Evolutionary conservation across 78 protist species (phyloP), one percentile per base, ranked within the genome.

Genomic region (Planoprotostelium fungivorum): DNA sequence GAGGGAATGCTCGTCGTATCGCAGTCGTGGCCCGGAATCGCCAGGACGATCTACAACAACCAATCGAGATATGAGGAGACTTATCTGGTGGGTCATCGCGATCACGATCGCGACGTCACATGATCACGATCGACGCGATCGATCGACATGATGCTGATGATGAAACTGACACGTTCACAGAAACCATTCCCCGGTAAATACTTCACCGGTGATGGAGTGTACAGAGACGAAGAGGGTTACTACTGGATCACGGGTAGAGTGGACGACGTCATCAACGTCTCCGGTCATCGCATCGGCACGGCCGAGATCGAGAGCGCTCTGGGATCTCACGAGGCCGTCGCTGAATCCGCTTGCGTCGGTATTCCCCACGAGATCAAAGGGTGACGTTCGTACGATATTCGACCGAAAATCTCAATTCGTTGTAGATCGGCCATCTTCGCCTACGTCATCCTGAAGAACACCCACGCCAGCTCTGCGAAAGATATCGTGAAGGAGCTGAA

Each of bases 221-320:
- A 36, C 63, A 85, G 98, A 0, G 98, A 97, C 84, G 0, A 84
- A 38, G 98, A 98, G 73, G 98, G 99, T 39, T 96, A 97, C 91
- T 91, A 90, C 37, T 95, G 97, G 97, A 88, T 97, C 89, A 95
- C 94, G 28, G 99, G 99, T n/a, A 88, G 99, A 31, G 97, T 97
- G 0, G 99, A 98, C 86, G 95, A 91, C 37, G 97, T 97, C 34
- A 87, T 95, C 87, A 97, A 96, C 90, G 98, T 97, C 73, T 89
- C 97, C 0, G 99, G 99, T 9, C 99, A 98, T 87, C 94, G 99
- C 35, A 37, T 99, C 5, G 99, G 99, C 28, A 96, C 99, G 0
- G 98, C 98, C 0, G 99, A 99, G 89, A 51, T 97, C 9, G 99
- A 97, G 89, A 86, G 88, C 35, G 98, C 96, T 0, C 36, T 97